Percentiles rank a stretch among this genome's conserved stretches.
phyloP scores from a whole-genome alignment of 208 protist genomes.

The Leishmania gerbilli region DNA sequence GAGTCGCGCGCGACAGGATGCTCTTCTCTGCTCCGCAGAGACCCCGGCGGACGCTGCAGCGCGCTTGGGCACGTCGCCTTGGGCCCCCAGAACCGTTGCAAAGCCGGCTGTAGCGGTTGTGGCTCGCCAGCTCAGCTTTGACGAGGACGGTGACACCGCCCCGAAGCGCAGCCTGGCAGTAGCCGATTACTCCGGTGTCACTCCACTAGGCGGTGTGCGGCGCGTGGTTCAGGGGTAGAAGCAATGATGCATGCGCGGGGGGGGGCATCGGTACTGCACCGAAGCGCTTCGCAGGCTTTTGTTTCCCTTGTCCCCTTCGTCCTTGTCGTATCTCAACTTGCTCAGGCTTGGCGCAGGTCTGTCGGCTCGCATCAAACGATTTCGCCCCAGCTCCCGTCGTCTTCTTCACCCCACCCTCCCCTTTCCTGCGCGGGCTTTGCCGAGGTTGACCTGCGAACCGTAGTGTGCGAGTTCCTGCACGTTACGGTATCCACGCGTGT shows the following conservation, averaged over 20 bases:
- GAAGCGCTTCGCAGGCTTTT: background rate
- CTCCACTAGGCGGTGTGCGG: background rate
- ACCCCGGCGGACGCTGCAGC: background rate
- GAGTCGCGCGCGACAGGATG: too few species aligned
- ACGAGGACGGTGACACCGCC: conserved; percentile 8
- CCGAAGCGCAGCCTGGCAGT: background rate
- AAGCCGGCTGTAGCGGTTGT: conserved; percentile 23
- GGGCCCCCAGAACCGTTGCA: conserved; percentile 16
- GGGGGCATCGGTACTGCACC: background rate
- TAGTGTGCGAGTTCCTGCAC: background rate
- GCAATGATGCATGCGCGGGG: background rate
- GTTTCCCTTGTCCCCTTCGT: too few species aligned
- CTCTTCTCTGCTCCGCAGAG: background rate
- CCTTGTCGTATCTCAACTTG: background rate
- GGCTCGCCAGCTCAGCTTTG: conserved; percentile 31
- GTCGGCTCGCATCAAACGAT: background rate
- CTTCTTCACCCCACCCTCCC: background rate
- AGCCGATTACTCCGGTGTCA: background rate
- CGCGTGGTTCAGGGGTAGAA: background rate
- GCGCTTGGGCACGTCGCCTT: background rate
- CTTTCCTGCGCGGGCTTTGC: background rate
- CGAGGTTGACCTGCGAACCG: background rate
- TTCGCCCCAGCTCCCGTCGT: background rate
- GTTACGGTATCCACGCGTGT: background rate
- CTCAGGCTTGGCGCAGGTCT: background rate